A percentile compares a stretch with the other conserved stretches of the same genome.
Evolutionary conservation across 345 rosid genomes (phyloP).

Genomic region (Ricinus communis): DNA sequence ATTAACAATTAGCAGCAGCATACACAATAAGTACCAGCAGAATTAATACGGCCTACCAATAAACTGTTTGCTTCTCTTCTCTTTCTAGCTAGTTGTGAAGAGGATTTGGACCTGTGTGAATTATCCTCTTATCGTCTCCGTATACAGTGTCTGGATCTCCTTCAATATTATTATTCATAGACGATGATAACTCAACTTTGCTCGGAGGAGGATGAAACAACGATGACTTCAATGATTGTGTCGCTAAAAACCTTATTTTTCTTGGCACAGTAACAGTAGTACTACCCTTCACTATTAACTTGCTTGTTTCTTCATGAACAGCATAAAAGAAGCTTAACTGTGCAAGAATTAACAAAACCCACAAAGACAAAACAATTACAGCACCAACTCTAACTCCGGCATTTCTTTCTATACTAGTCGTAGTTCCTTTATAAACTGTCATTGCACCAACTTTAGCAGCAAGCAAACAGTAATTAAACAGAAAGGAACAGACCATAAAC

Average conservation of each 20-base stretch:
- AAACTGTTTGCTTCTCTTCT: neutral
- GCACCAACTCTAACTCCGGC: conserved; percentile 13
- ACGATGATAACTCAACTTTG: conserved; percentile 13
- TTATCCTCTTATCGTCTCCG: conserved; percentile 74
- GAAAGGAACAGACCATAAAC: neutral
- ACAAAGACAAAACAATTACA: conserved; percentile 37
- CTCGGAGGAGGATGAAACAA: conserved; percentile 35
- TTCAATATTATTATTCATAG: conserved; percentile 22
- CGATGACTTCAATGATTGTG: neutral
- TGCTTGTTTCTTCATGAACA: conserved; percentile 34
- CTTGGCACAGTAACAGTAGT: conserved; percentile 27
- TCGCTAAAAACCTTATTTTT: conserved; percentile 39
- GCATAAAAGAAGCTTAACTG: conserved; percentile 38
- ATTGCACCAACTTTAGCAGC: conserved; percentile 21
- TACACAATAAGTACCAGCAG: neutral
- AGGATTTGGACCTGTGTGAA: conserved; percentile 94
- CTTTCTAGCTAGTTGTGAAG: conserved; percentile 62
- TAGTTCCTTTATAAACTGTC: conserved; percentile 27
- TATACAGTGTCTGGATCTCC: conserved; percentile 43
- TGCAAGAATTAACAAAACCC: conserved; percentile 45
- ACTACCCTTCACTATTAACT: conserved; percentile 7
- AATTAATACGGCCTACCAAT: conserved; percentile 14
- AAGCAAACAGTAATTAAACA: neutral
- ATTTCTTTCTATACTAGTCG: conserved; percentile 10
- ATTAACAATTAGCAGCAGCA: neutral